These are phyloP conservation scores for Suillus americanus DNA, from an alignment of 768 basidiomycete species.

Conservation along the genomic window DNA sequence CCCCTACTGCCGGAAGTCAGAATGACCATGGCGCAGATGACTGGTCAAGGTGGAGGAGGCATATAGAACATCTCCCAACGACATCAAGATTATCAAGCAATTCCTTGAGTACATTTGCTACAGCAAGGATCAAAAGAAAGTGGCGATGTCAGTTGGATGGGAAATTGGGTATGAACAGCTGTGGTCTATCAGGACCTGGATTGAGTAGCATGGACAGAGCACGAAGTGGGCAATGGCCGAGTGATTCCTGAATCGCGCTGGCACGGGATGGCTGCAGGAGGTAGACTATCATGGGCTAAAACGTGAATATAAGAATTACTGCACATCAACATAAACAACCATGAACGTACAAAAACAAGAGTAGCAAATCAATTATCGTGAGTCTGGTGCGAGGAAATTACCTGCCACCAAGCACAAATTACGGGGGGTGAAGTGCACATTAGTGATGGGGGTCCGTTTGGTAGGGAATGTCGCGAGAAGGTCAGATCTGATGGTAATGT, in stretches of 20 bases:
- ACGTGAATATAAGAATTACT: background rate
- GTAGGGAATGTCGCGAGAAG: constrained; percentile 90
- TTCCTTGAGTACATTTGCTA: background rate
- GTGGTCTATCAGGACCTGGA: background rate
- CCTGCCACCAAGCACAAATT: constrained; percentile 93
- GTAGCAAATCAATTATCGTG: constrained; percentile 33
- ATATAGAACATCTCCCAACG: background rate
- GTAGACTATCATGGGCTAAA: too few species aligned
- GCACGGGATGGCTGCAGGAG: background rate
- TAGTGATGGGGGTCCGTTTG: constrained; percentile 90
- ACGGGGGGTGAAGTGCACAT: constrained; percentile 92
- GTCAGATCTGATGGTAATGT: constrained; percentile 58
- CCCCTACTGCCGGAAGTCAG: background rate
- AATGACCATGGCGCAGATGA: background rate
- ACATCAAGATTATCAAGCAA: too few species aligned
- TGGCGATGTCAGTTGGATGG: background rate
- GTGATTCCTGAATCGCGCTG: background rate
- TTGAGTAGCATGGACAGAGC: background rate
- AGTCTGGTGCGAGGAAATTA: constrained; percentile 60
- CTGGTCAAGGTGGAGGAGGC: background rate
- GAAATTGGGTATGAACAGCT: too few species aligned
- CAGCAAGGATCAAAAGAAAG: background rate
- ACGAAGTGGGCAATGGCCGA: background rate
- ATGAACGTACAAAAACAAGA: background rate
- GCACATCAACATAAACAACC: background rate